Evolutionary conservation across 2,329 filamentous ascomycete genomes (phyloP).

Genomic region (Clarireedia sp.): DNA sequence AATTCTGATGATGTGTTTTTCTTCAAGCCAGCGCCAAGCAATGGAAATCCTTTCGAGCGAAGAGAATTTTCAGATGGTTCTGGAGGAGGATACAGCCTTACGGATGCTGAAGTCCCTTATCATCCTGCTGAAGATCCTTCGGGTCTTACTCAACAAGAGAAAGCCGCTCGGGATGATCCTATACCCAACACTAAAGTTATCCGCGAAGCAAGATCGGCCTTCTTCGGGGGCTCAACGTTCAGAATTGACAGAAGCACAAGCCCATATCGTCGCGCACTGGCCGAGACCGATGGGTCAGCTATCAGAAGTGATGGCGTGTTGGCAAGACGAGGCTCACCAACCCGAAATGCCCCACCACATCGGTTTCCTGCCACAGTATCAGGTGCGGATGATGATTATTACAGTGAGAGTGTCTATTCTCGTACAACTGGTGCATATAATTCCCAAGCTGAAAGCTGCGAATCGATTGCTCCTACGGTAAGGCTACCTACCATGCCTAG

Average conservation of each 20-base stretch:
- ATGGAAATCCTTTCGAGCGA: not conserved
- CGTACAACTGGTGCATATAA: constrained; percentile 27
- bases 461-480: constrained; percentile 5
- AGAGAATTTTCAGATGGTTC: not conserved
- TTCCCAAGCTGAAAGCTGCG: constrained; percentile 9
- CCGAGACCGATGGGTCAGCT: constrained; percentile 14
- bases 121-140: not conserved
- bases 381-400: constrained; percentile 11
- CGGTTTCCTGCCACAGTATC: not conserved
- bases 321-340: not conserved
- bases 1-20: constrained; percentile 22
- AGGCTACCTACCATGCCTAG: constrained; percentile 17
- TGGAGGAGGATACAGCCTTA: not conserved
- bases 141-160: constrained; percentile 23
- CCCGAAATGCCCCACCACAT: constrained; percentile 9
- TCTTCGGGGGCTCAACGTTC: constrained; percentile 44
- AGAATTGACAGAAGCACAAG: constrained; percentile 48
- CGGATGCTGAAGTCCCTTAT: not conserved
- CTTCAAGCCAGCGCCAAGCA: constrained; percentile 5
- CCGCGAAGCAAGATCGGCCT: constrained; percentile 39
- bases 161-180: constrained; percentile 25
- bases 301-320: constrained; percentile 2
- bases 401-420: constrained; percentile 29
- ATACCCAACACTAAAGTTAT: constrained; percentile 25
- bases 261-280: constrained; percentile 45